Evolutionary conservation across 2,329 filamentous ascomycete genomes (phyloP).

Genomic region (Sporothrix pseudoabietina): DNA sequence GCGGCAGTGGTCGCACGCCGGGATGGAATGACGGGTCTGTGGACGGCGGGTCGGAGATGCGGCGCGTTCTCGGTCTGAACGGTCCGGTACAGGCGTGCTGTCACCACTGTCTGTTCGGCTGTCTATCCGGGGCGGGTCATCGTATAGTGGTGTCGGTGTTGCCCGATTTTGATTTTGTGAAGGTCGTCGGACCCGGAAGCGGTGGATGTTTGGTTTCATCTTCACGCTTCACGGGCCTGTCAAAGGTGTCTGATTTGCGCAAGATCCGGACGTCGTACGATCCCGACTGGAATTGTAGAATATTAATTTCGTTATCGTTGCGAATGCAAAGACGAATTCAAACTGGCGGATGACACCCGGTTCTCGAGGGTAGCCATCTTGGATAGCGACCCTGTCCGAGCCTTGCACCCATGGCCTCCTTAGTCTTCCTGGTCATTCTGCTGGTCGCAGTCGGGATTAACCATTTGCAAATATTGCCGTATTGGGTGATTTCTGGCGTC

Average conservation of each 20-base stretch:
- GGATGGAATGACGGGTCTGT: background rate
- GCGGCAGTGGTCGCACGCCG: conserved; percentile 31
- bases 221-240: background rate
- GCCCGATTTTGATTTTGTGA: background rate
- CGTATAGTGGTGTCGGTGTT: background rate
- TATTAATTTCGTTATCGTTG: background rate
- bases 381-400: background rate
- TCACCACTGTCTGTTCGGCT: background rate
- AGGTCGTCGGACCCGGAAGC: conserved; percentile 1
- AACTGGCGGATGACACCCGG: background rate
- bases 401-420: too few relatives aligned
- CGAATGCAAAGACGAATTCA: conserved; percentile 5
- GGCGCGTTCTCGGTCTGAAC: background rate
- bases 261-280: background rate
- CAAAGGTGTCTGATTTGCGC: background rate
- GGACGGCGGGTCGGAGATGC: background rate
- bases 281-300: background rate
- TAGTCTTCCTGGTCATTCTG: too few relatives aligned
- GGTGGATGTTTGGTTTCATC: background rate
- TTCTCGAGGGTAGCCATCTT: background rate
- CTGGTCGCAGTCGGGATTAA: background rate
- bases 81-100: background rate
- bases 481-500: background rate
- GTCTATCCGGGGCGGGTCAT: background rate
- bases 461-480: background rate